Evolutionary conservation across 176 grass and related monocot genomes (phyloP), one percentile per base, ranked within the genome.

Genomic region (Aegilops tauschii): DNA sequence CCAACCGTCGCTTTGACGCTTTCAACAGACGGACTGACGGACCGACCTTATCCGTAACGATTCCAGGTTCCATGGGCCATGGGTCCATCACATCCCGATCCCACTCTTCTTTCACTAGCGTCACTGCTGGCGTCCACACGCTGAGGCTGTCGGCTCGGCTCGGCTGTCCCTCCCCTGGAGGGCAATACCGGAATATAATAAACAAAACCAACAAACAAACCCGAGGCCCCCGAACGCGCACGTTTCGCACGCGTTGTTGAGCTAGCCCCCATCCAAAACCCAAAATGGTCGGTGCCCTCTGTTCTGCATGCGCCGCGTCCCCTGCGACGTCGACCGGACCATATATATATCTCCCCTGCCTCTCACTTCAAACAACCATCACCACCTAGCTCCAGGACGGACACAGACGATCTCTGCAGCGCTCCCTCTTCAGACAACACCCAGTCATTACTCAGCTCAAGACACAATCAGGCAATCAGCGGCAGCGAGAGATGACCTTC

Each of bases 221-320:
- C 73, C 44, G 44, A 4, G 2, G 13, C 17, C 9, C 18, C 30
- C 36, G 23, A 54, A 2, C 69, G 37, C 76, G 69, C 90, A 91
- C 86, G 70, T 91, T 88, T 7, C 82, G 0, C 77, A 91, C 90
- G 82, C 80, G 44, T 4, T 21, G 82, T 5, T 50, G 3, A 50
- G 17, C 54, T 6, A 5, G 12, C 47, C 17, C 54, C 54, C 5
- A 50, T 50, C 47, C 25, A 8, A 75, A 45, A 32, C 2, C 31
- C 31, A 35, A 49, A 82, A 18, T 12, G 54, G 18, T 17, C 17
- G 17, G 54, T 21, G 10, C 29, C 2, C 25, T 35, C 13, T 77
- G 12, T 58, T 76, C 61, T 12, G 12, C 20, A 49, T 14, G 73
- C 85, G 17, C 77, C 77, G 90, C 77, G 90, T 84, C 0, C 0